Evolutionary conservation across 305 asterid genomes (phyloP).

Genomic region (Rubia balearica): DNA sequence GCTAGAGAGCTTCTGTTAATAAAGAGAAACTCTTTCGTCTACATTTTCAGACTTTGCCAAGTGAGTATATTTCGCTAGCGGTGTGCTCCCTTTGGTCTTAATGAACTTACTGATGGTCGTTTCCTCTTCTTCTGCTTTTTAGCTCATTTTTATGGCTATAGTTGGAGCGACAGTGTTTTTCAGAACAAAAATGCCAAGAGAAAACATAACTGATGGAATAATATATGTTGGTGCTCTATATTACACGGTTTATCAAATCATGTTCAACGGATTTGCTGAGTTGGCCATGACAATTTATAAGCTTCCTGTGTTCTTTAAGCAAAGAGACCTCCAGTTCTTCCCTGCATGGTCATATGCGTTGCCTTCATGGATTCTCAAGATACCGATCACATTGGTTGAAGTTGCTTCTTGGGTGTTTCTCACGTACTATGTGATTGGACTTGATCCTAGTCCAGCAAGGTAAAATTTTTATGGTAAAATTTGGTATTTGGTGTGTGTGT

Average conservation of each 20-base stretch:
- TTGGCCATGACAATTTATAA: slow-evolving; percentile 50
- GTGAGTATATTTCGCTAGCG: slow-evolving; percentile 38
- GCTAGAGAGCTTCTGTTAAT: slow-evolving; percentile 79
- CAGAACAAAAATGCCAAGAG: slow-evolving; percentile 39
- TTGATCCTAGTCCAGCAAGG: slow-evolving; percentile 16
- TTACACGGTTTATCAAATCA: slow-evolving; percentile 29
- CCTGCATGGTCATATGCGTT: slow-evolving; percentile 63
- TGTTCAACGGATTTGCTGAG: slow-evolving; percentile 67
- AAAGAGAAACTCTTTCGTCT: slow-evolving; percentile 89
- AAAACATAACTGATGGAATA: slow-evolving; percentile 32
- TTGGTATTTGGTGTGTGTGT: neutral
- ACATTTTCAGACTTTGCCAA: slow-evolving; percentile 67
- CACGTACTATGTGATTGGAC: slow-evolving; percentile 51
- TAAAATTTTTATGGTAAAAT: too few species aligned
- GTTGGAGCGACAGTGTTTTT: slow-evolving; percentile 44
- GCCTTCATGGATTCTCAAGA: slow-evolving; percentile 53
- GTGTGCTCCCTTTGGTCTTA: neutral
- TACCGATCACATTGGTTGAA: slow-evolving; percentile 45
- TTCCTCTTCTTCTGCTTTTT: slow-evolving; percentile 11
- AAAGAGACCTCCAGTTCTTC: slow-evolving; percentile 55
- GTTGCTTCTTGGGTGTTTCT: slow-evolving; percentile 38
- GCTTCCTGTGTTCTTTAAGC: slow-evolving; percentile 67
- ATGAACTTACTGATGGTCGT: neutral
- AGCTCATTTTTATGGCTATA: slow-evolving; percentile 33
- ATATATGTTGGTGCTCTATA: slow-evolving; percentile 51